A percentile compares a stretch with the other conserved stretches of the same genome.
phyloP scores from a whole-genome alignment of 2,329 filamentous ascomycete species.

The Fusarium chaquense region DNA sequence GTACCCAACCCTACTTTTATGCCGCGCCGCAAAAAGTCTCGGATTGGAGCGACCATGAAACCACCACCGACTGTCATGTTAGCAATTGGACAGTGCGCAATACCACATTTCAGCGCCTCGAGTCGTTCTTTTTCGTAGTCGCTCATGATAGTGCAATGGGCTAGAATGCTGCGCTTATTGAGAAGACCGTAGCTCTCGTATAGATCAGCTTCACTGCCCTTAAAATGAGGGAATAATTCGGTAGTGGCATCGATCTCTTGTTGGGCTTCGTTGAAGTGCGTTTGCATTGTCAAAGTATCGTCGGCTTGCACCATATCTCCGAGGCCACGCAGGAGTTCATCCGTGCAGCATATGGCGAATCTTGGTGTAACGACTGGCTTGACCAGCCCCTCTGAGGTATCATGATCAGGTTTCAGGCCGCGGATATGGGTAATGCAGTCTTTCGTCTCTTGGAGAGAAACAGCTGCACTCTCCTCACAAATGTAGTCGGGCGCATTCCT shows the following conservation, averaged over 20 bases:
- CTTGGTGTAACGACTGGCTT: conserved; percentile 19
- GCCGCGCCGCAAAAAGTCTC: conserved; percentile 8
- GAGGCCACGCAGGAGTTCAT: conserved; percentile 17
- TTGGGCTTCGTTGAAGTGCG: conserved; percentile 28
- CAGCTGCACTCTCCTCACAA: not conserved
- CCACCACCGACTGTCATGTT: conserved; percentile 24
- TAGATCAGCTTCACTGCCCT: conserved; percentile 17
- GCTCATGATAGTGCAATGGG: conserved; percentile 25
- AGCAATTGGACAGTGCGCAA: conserved; percentile 19
- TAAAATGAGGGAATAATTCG: conserved; percentile 11
- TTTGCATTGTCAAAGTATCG: conserved; percentile 16
- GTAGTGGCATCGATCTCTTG: conserved; percentile 20
- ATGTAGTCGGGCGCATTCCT: conserved; percentile 22
- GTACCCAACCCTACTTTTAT: conserved; percentile 22
- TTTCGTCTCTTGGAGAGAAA: conserved; percentile 13
- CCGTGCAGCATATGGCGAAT: conserved; percentile 25
- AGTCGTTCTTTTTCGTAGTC: conserved; percentile 15
- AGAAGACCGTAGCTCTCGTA: conserved; percentile 19
- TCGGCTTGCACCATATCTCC: conserved; percentile 14
- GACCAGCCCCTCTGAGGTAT: not conserved
- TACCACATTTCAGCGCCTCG: not conserved
- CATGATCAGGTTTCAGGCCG: not conserved
- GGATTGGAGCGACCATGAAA: conserved; percentile 21
- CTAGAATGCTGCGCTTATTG: conserved; percentile 18
- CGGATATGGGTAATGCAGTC: conserved; percentile 18